Percentiles rank a stretch among this genome's conserved stretches.
Evolutionary conservation across 2,329 filamentous ascomycete species (phyloP).

Genomic region (Magnaporthiopsis rhizophila): DNA sequence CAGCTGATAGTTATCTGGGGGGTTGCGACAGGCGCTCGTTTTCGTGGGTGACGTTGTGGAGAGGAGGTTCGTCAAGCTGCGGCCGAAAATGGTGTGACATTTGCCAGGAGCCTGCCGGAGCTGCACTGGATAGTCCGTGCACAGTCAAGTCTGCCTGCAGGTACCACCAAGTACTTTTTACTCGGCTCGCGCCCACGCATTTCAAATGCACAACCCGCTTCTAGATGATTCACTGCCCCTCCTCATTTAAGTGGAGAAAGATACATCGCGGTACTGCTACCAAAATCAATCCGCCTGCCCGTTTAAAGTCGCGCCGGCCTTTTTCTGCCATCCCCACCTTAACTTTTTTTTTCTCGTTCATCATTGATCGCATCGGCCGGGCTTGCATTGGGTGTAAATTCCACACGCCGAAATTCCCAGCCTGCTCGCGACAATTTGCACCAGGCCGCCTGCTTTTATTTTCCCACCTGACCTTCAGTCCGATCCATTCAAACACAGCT

Average conservation of each 20-base stretch:
- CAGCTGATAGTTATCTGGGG: not conserved
- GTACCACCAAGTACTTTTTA: not conserved
- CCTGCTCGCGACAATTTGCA: not conserved
- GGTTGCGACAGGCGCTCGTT: not conserved
- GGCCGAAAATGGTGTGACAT: not conserved
- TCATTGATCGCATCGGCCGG: not conserved
- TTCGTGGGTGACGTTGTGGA: not conserved
- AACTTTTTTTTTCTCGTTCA: constrained; percentile 4
- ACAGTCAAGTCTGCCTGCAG: not conserved
- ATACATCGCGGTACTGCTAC: not conserved
- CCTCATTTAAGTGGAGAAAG: not conserved
- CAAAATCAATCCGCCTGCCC: not conserved
- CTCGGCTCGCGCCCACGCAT: too few species aligned
- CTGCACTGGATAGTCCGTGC: not conserved
- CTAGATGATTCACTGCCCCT: not conserved
- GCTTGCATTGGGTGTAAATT: not conserved
- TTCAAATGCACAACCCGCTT: not conserved
- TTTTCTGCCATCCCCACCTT: constrained; percentile 7
- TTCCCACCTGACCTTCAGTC: not conserved
- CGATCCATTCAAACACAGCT: not conserved
- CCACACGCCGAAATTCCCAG: not conserved
- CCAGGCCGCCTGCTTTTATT: not conserved
- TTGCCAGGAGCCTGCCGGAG: not conserved
- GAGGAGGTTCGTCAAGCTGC: not conserved
- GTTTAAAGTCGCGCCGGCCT: not conserved